A percentile compares a stretch with the other conserved stretches of the same genome.
phyloP scores from a whole-genome alignment of 345 rosid genomes.

The Moringa oleifera region DNA sequence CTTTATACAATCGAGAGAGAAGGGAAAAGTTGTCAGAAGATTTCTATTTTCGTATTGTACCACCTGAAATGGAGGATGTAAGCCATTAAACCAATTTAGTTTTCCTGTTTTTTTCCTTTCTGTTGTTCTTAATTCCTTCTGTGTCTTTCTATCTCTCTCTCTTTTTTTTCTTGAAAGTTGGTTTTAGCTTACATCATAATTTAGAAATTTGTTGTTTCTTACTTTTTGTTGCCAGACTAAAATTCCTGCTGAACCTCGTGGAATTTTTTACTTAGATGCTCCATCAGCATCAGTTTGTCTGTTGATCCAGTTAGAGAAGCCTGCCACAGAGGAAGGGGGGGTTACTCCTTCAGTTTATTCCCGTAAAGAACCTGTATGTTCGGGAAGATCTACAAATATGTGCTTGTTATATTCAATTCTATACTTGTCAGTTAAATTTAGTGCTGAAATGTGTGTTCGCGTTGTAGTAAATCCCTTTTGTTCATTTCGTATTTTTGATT shows the following conservation, averaged over 20 bases:
- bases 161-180: no score
- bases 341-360: conserved; percentile 92
- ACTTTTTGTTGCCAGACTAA: conserved; percentile 45
- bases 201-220: conserved; percentile 5
- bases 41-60: conserved; percentile 64
- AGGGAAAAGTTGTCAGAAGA: conserved; percentile 93
- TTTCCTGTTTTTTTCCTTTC: conserved; percentile 2
- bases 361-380: conserved; percentile 96
- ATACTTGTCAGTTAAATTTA: background rate
- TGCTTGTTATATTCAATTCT: background rate
- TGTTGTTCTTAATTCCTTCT: conserved; percentile 6
- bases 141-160: background rate
- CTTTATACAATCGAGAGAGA: conserved; percentile 87
- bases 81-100: conserved; percentile 21
- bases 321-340: conserved; percentile 92
- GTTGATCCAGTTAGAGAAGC: conserved; percentile 87
- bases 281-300: conserved; percentile 87
- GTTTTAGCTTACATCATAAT: background rate
- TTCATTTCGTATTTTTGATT: background rate
- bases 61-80: conserved; percentile 84
- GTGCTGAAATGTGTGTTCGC: background rate
- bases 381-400: background rate
- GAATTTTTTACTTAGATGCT: conserved; percentile 87
- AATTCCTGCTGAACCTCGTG: conserved; percentile 56
- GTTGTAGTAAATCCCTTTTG: background rate